A percentile compares a stretch with the other conserved stretches of the same genome.
These are phyloP conservation scores for Colletotrichum aenigma DNA, from an alignment of 2,329 filamentous ascomycete genomes.

Conservation along the genomic window DNA sequence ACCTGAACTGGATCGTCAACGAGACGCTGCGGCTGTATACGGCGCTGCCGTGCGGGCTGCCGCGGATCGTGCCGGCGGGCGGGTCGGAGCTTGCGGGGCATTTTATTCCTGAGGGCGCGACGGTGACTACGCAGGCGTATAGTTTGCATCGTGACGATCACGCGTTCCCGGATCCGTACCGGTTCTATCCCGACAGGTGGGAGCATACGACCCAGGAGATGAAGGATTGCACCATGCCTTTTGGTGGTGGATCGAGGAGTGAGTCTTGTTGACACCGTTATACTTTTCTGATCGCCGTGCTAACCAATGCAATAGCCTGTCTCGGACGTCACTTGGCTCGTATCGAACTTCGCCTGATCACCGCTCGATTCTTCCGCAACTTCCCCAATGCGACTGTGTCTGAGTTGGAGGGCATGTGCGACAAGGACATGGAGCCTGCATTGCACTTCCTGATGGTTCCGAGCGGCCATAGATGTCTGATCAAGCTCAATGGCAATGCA, in stretches of 20 bases:
- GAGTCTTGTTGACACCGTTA: neutral
- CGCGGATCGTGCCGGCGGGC: conserved; percentile 41
- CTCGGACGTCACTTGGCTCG: conserved; percentile 62
- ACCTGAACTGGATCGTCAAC: conserved; percentile 46
- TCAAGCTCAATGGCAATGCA: neutral
- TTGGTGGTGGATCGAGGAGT: conserved; percentile 48
- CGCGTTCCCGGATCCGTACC: conserved; percentile 45
- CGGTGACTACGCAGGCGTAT: conserved; percentile 47
- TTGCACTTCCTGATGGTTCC: conserved; percentile 38
- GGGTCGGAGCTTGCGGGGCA: conserved; percentile 43
- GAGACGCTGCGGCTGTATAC: conserved; percentile 50
- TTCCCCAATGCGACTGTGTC: conserved; percentile 39
- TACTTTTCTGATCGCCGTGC: accelerated
- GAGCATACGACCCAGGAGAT: conserved; percentile 32
- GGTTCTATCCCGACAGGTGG: conserved; percentile 3
- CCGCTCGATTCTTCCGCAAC: conserved; percentile 55
- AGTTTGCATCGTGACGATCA: conserved; percentile 47
- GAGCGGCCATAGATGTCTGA: conserved; percentile 34
- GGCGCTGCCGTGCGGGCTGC: conserved; percentile 42
- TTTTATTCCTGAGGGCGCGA: conserved; percentile 42
- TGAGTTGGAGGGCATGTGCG: conserved; percentile 34
- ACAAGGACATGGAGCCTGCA: conserved; percentile 37
- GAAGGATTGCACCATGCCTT: conserved; percentile 56
- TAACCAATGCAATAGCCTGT: conserved; percentile 36
- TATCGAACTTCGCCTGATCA: conserved; percentile 59